Percentiles rank a stretch among this genome's conserved stretches.
phyloP scores from a whole-genome alignment of 306 rosid species.

The Pyrus betulifolia region DNA sequence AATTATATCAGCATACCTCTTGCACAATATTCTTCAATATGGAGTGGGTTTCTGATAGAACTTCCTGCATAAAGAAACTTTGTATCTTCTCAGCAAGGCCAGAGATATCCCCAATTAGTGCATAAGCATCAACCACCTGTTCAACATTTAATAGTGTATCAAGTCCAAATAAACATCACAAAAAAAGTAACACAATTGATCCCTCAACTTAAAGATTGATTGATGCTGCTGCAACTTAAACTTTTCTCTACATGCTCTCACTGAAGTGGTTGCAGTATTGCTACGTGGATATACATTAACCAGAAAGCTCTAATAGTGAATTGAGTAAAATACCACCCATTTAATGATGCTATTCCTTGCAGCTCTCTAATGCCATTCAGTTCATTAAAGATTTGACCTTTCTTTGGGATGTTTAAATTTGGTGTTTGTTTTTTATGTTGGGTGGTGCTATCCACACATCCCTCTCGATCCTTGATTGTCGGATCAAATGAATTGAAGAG shows the following conservation, averaged over 20 bases:
- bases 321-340: neutral
- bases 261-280: neutral
- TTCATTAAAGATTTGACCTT: neutral
- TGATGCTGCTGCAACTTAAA: neutral
- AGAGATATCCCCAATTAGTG: conserved; percentile 83
- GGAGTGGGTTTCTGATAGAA: conserved; percentile 81
- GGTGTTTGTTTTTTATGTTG: neutral
- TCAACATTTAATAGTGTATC: conserved; percentile 19
- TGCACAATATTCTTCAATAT: conserved; percentile 64
- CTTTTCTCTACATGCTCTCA: neutral
- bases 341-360: neutral
- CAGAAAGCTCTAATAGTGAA: neutral
- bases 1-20: conserved; percentile 48
- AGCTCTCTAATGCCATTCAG: neutral
- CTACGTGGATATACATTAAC: neutral
- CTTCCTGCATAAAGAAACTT: conserved; percentile 99
- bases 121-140: conserved; percentile 95
- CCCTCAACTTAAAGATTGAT: neutral
- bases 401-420: neutral
- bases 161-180: conserved; percentile 18
- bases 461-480: too few relatives aligned
- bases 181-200: neutral
- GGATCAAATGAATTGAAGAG: too few relatives aligned
- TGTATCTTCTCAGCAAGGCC: conserved; percentile 99
- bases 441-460: too few relatives aligned